Conservation (phyloP, 78 protist genomes). For the Protostelium mycophagum region DNA sequence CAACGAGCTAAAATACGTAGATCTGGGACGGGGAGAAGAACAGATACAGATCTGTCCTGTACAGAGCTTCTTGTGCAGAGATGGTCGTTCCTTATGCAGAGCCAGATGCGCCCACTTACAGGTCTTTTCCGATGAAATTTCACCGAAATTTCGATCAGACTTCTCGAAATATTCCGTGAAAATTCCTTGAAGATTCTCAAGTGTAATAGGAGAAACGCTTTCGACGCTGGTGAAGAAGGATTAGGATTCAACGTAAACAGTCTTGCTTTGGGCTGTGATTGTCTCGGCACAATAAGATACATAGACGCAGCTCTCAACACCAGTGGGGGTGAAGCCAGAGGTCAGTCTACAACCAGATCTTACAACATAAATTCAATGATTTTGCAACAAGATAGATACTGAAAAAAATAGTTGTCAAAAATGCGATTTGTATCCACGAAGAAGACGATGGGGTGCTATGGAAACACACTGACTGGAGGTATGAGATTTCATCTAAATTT, state of each 20-base stretch:
- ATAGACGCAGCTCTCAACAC: constrained; percentile 4
- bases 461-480: constrained; percentile 18
- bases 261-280: constrained; percentile 7
- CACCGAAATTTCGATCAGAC: too few species aligned
- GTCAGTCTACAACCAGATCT: too few species aligned
- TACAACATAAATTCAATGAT: too few species aligned
- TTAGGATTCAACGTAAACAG: constrained; percentile 4
- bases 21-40: background rate
- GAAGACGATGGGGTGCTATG: constrained; percentile 20
- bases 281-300: background rate
- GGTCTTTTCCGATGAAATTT: too few species aligned
- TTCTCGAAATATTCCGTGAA: too few species aligned
- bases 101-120: background rate
- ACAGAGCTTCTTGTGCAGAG: constrained; percentile 6
- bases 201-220: constrained; percentile 4
- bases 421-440: constrained; percentile 19
- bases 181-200: too few species aligned
- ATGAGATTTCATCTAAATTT: too few species aligned
- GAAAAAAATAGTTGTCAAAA: background rate
- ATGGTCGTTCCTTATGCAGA: constrained; percentile 8
- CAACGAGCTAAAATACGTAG: background rate
- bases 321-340: background rate
- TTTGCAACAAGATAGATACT: too few species aligned
- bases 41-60: background rate
- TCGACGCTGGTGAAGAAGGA: constrained; percentile 21